Evolutionary conservation across 2,329 filamentous ascomycete genomes (phyloP).

Genomic region (Aspergillus glaucus): DNA sequence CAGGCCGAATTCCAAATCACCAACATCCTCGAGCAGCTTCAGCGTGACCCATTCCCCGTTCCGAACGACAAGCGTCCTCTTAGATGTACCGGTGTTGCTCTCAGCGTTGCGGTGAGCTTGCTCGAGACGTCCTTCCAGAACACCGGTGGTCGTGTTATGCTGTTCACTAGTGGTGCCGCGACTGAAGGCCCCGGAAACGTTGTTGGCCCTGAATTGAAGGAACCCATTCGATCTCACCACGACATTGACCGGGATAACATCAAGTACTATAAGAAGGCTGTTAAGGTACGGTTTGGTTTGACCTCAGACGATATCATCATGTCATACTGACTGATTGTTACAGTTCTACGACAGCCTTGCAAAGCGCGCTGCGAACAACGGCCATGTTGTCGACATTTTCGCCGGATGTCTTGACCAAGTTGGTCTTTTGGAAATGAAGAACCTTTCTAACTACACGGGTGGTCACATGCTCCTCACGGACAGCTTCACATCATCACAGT

Average conservation of each 20-base stretch:
- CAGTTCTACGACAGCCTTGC: slow-evolving; percentile 92
- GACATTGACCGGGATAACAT: slow-evolving; percentile 98
- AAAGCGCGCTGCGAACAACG: slow-evolving; percentile 91
- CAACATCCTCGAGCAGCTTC: slow-evolving; percentile 87
- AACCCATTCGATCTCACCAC: slow-evolving; percentile 95
- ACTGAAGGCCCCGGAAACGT: slow-evolving; percentile 97
- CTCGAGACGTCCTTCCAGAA: slow-evolving; percentile 95
- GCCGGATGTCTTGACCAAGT: slow-evolving; percentile 97
- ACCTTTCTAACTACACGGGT: slow-evolving; percentile 88
- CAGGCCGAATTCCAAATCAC: slow-evolving; percentile 97
- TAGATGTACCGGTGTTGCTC: slow-evolving; percentile 90
- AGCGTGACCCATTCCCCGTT: slow-evolving; percentile 96
- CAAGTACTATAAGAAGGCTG: slow-evolving; percentile 98
- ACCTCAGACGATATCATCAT: neutral
- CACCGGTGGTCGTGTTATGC: slow-evolving; percentile 89
- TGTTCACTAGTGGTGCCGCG: slow-evolving; percentile 89
- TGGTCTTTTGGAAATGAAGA: slow-evolving; percentile 96
- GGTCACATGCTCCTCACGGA: slow-evolving; percentile 98
- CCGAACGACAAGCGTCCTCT: slow-evolving; percentile 85
- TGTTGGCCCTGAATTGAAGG: slow-evolving; percentile 87
- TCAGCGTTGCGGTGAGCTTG: slow-evolving; percentile 87
- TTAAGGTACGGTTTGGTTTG: slow-evolving; percentile 62
- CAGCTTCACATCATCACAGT: slow-evolving; percentile 98
- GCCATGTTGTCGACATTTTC: slow-evolving; percentile 96
- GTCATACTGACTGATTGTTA: slow-evolving; percentile 13